A percentile compares a stretch with the other conserved stretches of the same genome.
These are phyloP conservation scores for Durio zibethinus DNA, from an alignment of 345 rosid species.

Conservation along the genomic window DNA sequence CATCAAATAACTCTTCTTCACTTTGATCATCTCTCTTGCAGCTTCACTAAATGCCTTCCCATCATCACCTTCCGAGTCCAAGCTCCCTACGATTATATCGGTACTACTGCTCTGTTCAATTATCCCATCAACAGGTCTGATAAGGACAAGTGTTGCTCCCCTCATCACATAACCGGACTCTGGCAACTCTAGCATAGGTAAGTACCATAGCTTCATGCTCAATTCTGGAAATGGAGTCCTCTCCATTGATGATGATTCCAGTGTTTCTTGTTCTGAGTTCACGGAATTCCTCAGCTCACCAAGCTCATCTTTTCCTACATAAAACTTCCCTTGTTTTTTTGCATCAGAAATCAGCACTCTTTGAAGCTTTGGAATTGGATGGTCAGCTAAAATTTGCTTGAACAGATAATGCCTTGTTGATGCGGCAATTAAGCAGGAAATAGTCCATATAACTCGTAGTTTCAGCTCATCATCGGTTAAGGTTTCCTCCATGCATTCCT, in stretches of 20 bases:
- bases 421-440: slow-evolving; percentile 36
- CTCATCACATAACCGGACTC: slow-evolving; percentile 32
- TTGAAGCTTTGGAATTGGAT: slow-evolving; percentile 20
- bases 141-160: slow-evolving; percentile 42
- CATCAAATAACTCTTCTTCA: slow-evolving; percentile 39
- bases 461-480: slow-evolving; percentile 33
- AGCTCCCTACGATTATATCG: slow-evolving; percentile 1
- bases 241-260: neutral
- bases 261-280: neutral
- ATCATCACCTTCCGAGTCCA: slow-evolving; percentile 20
- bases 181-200: slow-evolving; percentile 39
- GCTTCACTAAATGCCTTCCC: slow-evolving; percentile 35
- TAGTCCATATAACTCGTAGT: slow-evolving; percentile 33
- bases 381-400: slow-evolving; percentile 25
- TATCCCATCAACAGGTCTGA: slow-evolving; percentile 27
- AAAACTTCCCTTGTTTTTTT: slow-evolving; percentile 30
- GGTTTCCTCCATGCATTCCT: neutral
- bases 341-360: slow-evolving; percentile 28
- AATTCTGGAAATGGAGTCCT: slow-evolving; percentile 37
- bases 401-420: slow-evolving; percentile 36
- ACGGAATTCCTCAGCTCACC: slow-evolving; percentile 25
- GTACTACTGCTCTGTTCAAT: neutral
- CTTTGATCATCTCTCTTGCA: slow-evolving; percentile 36
- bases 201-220: slow-evolving; percentile 35
- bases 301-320: slow-evolving; percentile 30